Percentiles rank a stretch among this genome's conserved stretches.
phyloP scores from a whole-genome alignment of 1,284 basidiomycete species.

The Pholiota adiposa region DNA sequence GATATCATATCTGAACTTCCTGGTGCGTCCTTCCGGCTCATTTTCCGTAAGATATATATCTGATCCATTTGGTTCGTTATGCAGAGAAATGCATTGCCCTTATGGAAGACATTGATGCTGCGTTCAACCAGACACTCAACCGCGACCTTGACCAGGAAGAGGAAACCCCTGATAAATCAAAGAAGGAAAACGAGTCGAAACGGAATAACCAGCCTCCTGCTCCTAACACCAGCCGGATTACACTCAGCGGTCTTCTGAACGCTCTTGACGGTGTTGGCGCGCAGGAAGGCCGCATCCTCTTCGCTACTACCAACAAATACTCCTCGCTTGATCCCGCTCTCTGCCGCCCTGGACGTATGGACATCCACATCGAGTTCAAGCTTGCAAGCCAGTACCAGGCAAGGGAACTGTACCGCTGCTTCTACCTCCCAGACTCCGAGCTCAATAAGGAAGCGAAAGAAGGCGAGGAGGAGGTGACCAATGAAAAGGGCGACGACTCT shows the following conservation, averaged over 20 bases:
- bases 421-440: slow-evolving; percentile 56
- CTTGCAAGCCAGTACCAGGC: slow-evolving; percentile 71
- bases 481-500: slow-evolving; percentile 28
- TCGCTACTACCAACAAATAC: slow-evolving; percentile 80
- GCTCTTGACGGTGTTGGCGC: slow-evolving; percentile 78
- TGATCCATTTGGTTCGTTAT: slow-evolving; percentile 3
- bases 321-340: slow-evolving; percentile 70
- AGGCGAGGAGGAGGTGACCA: slow-evolving; percentile 20
- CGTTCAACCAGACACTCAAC: slow-evolving; percentile 62
- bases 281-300: slow-evolving; percentile 76
- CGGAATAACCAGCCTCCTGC: slow-evolving; percentile 15
- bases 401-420: slow-evolving; percentile 62
- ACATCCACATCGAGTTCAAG: slow-evolving; percentile 77
- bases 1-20: slow-evolving; percentile 70
- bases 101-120: slow-evolving; percentile 83
- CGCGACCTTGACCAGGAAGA: slow-evolving; percentile 34
- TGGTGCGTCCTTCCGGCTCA: slow-evolving; percentile 25
- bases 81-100: slow-evolving; percentile 67
- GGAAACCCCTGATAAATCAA: slow-evolving; percentile 11
- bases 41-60: background rate
- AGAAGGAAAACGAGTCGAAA: slow-evolving; percentile 6
- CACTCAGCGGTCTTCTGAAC: slow-evolving; percentile 74
- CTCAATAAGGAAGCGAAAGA: slow-evolving; percentile 11
- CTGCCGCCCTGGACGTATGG: slow-evolving; percentile 79
- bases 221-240: slow-evolving; percentile 44